Conservation (phyloP, 768 basidiomycete genomes). For the Trametes gibbosa region DNA sequence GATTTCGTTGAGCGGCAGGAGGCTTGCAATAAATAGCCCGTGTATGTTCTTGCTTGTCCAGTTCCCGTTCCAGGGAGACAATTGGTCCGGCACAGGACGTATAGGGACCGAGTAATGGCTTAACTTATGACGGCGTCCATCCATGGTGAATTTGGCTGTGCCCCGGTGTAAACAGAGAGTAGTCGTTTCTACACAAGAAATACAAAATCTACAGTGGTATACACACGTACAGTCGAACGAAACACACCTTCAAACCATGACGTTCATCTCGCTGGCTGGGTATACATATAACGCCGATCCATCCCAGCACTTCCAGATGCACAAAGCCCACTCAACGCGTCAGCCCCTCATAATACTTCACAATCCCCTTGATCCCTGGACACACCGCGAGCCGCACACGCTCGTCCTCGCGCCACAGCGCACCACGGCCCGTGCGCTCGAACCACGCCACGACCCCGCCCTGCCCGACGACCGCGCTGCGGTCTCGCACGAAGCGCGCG, state of each 20-base stretch:
- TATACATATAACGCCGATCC: neutral
- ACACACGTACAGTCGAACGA: too few relatives aligned
- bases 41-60: too few relatives aligned
- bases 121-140: too few relatives aligned
- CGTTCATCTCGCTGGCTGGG: neutral
- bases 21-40: neutral
- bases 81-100: too few relatives aligned
- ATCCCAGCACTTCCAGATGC: neutral
- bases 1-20: constrained; percentile 2
- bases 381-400: constrained; percentile 67
- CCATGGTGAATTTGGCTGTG: too few relatives aligned
- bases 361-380: constrained; percentile 56
- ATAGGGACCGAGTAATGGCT: too few relatives aligned
- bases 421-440: constrained; percentile 45
- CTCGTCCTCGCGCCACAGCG: constrained; percentile 56
- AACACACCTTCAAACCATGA: neutral
- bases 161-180: too few relatives aligned
- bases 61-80: too few relatives aligned
- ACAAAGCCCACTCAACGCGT: constrained; percentile 10
- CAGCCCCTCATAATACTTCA: constrained; percentile 56
- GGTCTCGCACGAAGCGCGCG: constrained; percentile 52
- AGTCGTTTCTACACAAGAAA: too few relatives aligned
- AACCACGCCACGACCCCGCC: constrained; percentile 52
- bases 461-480: constrained; percentile 35
- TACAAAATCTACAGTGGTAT: neutral